Conservation (phyloP, 306 rosid species). For the Fagus sylvatica region DNA sequence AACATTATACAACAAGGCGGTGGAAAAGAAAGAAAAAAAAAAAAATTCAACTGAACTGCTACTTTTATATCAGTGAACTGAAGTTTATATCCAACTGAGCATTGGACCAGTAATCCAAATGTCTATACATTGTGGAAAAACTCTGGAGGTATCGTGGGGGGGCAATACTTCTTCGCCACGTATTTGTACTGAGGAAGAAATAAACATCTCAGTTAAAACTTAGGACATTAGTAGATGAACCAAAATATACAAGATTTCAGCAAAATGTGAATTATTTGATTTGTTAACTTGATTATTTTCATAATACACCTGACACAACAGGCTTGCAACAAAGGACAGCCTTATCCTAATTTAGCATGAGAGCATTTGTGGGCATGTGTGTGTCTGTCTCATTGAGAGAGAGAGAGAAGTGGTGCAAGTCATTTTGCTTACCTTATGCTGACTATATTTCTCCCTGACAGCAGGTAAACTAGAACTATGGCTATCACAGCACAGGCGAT, state of each 20-base stretch:
- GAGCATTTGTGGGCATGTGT: no score
- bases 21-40: background rate
- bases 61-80: constrained; percentile 18
- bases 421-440: constrained; percentile 46
- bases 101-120: constrained; percentile 34
- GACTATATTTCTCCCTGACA: constrained; percentile 59
- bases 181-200: constrained; percentile 73
- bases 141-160: constrained; percentile 67
- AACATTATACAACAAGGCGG: constrained; percentile 32
- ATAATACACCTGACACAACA: no score
- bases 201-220: background rate
- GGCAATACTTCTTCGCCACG: constrained; percentile 77
- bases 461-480: constrained; percentile 52
- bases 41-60: constrained; percentile 13
- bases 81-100: constrained; percentile 42
- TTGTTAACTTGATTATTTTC: no score
- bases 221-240: background rate
- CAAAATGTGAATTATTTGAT: no score
- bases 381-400: no score
- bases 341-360: no score
- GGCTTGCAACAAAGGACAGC: background rate
- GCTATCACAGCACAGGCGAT: constrained; percentile 44
- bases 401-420: background rate
- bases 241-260: background rate
- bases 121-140: constrained; percentile 49